These are phyloP conservation scores for Wallacemonas sp. DNA, from an alignment of 208 protist genomes.

Conservation along the genomic window DNA sequence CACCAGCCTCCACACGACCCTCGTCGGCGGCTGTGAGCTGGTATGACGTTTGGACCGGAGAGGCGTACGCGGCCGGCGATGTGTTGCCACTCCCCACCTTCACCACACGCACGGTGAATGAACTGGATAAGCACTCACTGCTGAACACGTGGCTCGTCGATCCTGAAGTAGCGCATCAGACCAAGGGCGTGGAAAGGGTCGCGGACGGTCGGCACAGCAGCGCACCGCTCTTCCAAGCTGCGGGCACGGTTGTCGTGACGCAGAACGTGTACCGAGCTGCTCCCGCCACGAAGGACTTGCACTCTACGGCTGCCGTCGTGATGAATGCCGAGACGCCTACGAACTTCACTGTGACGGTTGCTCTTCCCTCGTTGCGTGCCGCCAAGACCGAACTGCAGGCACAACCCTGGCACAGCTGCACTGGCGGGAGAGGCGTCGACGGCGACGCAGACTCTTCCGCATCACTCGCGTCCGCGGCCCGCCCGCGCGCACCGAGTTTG, in stretches of 20 bases:
- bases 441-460: background rate
- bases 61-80: background rate
- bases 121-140: background rate
- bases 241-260: conserved; percentile 24
- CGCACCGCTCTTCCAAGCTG: conserved; percentile 27
- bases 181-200: background rate
- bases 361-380: conserved; percentile 19
- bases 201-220: background rate
- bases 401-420: background rate
- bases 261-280: conserved; percentile 8
- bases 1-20: too few relatives aligned
- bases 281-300: background rate
- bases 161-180: background rate
- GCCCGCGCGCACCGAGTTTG: too few relatives aligned
- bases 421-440: background rate
- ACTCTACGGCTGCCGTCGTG: background rate
- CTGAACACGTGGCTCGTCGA: background rate
- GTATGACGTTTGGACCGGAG: conserved; percentile 44
- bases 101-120: background rate
- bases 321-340: conserved; percentile 23
- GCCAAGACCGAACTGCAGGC: background rate
- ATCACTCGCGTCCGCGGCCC: too few relatives aligned
- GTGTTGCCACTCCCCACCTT: background rate
- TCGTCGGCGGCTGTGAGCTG: conserved; percentile 13
- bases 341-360: conserved; percentile 35